A percentile compares a stretch with the other conserved stretches of the same genome.
Conservation (phyloP, 768 basidiomycete species). For the Trametes cinnabarina region DNA sequence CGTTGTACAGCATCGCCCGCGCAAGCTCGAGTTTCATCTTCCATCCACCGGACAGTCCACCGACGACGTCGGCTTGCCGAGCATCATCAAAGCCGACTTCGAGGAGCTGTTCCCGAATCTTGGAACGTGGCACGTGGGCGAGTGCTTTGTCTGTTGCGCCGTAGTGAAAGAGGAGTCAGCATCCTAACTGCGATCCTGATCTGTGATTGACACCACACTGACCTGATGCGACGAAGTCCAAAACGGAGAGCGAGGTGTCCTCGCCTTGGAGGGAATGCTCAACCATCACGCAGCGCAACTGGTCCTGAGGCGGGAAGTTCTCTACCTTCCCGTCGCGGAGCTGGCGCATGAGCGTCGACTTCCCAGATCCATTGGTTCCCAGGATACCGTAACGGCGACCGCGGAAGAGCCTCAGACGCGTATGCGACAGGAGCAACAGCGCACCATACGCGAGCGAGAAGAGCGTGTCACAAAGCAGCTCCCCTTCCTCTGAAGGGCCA, state of each 20-base stretch:
- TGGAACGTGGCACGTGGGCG: conserved; percentile 54
- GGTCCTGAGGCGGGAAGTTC: conserved; percentile 87
- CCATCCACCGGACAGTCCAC: conserved; percentile 94
- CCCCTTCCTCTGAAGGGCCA: conserved; percentile 66
- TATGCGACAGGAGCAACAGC: conserved; percentile 90
- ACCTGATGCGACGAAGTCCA: conserved; percentile 91
- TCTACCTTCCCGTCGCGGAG: conserved; percentile 94
- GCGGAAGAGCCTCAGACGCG: conserved; percentile 82
- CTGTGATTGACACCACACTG: conserved; percentile 22
- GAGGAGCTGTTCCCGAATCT: conserved; percentile 74
- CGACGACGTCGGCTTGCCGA: conserved; percentile 82
- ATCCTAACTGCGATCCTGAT: conserved; percentile 2
- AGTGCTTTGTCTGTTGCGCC: conserved; percentile 62
- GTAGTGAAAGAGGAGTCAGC: neutral
- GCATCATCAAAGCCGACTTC: conserved; percentile 92
- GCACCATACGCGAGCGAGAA: conserved; percentile 97
- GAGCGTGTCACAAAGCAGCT: conserved; percentile 86
- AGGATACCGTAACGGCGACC: conserved; percentile 94
- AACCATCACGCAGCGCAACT: conserved; percentile 92
- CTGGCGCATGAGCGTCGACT: conserved; percentile 94
- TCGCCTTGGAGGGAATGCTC: conserved; percentile 96
- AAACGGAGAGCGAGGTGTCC: conserved; percentile 74
- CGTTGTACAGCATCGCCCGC: conserved; percentile 95
- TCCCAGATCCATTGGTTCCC: conserved; percentile 94
- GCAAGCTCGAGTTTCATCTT: conserved; percentile 99